phyloP scores from a whole-genome alignment of 2,329 filamentous ascomycete species.

The Pseudocercospora cruenta region DNA sequence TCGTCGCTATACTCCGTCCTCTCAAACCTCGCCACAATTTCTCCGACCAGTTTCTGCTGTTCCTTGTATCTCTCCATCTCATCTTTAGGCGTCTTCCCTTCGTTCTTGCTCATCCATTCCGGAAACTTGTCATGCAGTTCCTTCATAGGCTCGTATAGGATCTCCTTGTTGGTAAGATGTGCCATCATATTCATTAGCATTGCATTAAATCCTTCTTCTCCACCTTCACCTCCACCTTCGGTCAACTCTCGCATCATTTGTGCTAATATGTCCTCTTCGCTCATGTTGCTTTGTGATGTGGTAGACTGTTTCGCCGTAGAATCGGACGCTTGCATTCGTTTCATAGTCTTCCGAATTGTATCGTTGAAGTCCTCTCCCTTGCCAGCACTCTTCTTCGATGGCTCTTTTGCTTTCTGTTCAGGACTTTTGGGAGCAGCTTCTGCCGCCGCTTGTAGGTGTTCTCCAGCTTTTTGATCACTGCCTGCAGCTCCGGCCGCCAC shows the following conservation, averaged over 20 bases:
- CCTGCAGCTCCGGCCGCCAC: conserved; percentile 55
- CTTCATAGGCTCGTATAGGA: conserved; percentile 98
- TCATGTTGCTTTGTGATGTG: conserved; percentile 56
- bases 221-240: conserved; percentile 58
- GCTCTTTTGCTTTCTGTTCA: conserved; percentile 28
- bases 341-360: conserved; percentile 91
- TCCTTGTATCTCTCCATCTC: conserved; percentile 80
- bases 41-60: conserved; percentile 76
- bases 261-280: conserved; percentile 80
- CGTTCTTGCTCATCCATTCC: conserved; percentile 81
- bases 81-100: conserved; percentile 64
- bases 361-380: conserved; percentile 74
- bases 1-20: conserved; percentile 78
- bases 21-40: conserved; percentile 91
- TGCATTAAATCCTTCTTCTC: conserved; percentile 87
- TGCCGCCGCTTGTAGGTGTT: conserved; percentile 39
- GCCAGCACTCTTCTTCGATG: conserved; percentile 17
- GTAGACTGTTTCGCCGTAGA: conserved; percentile 81
- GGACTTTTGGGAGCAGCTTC: conserved; percentile 32
- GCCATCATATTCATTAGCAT: conserved; percentile 99
- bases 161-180: conserved; percentile 96
- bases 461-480: conserved; percentile 36
- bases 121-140: conserved; percentile 93
- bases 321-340: conserved; percentile 89
- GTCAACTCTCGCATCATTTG: conserved; percentile 91